phyloP scores from a whole-genome alignment of 129 eudicot genomes.

The Flaveria ramosissima region DNA sequence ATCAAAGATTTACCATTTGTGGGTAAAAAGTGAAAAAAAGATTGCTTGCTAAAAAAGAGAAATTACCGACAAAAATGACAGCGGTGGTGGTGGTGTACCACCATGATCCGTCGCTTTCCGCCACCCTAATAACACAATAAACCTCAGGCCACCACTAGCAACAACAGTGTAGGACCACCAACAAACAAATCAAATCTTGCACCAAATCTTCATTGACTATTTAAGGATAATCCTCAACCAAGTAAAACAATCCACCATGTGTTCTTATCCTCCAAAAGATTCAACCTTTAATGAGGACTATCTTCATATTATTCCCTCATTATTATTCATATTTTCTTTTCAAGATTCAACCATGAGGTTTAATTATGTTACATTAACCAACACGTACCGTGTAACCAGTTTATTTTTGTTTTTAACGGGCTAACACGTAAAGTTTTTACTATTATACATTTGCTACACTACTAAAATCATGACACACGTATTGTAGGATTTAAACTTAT shows the following conservation, averaged over 20 bases:
- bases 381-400: too few species aligned
- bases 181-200: constrained; percentile 30
- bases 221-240: constrained; percentile 9
- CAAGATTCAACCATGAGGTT: neutral
- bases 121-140: constrained; percentile 34
- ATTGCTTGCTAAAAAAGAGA: neutral
- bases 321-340: neutral
- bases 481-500: too few species aligned
- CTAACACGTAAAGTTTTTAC: too few species aligned
- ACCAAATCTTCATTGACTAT: constrained; percentile 26
- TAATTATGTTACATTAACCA: too few species aligned
- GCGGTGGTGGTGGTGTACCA: constrained; percentile 31
- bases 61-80: constrained; percentile 16
- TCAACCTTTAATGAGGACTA: neutral
- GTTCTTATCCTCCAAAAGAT: neutral
- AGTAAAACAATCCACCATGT: neutral
- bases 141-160: constrained; percentile 27
- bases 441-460: too few species aligned
- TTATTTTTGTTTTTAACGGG: neutral
- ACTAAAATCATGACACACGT: too few species aligned
- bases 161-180: constrained; percentile 11
- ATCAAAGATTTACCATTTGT: too few species aligned
- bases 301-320: neutral
- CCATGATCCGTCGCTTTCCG: constrained; percentile 34
- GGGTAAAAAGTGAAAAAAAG: neutral